Evolutionary conservation across 1,284 basidiomycete species (phyloP).

Genomic region (Ceratobasidium sp.): DNA sequence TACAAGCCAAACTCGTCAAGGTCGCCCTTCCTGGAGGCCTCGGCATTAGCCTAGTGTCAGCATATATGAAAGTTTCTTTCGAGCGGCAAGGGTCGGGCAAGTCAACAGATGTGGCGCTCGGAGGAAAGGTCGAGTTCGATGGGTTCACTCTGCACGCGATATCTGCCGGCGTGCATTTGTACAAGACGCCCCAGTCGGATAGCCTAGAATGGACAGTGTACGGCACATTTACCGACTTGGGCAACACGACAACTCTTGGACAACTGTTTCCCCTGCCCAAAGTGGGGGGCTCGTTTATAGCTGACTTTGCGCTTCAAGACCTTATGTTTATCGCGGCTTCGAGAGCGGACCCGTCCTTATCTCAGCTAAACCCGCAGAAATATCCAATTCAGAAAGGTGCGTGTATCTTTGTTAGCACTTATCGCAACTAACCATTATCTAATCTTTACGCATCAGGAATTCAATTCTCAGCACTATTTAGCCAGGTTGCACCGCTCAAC

Average conservation of each 20-base stretch:
- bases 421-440: background rate
- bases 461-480: background rate
- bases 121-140: background rate
- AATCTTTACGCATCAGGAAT: background rate
- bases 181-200: background rate
- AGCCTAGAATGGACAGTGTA: background rate
- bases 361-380: background rate
- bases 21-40: background rate
- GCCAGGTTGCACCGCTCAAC: background rate
- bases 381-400: background rate
- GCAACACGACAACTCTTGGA: background rate
- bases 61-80: background rate
- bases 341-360: background rate
- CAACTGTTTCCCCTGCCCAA: background rate
- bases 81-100: constrained; percentile 2
- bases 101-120: background rate
- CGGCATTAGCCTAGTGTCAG: background rate
- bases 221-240: background rate
- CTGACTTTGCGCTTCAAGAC: background rate
- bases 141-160: background rate
- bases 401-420: background rate
- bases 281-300: background rate
- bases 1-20: background rate
- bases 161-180: constrained; percentile 3
- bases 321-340: constrained; percentile 7